Conservation (phyloP, 306 rosid genomes). For the Lathyrus oleraceus region DNA sequence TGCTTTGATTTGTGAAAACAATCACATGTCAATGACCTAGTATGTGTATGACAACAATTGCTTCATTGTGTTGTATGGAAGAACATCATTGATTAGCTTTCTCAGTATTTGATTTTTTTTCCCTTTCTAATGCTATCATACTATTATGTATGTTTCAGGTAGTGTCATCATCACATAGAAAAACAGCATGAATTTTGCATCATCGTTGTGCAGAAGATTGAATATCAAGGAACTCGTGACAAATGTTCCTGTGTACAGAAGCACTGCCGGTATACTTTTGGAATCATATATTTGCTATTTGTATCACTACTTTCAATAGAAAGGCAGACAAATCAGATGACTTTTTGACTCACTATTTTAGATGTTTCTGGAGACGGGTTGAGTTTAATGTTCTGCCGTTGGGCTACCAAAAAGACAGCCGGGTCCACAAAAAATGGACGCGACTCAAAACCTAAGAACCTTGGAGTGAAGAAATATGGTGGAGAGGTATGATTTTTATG, state of each 20-base stretch:
- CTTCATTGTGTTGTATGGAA: not conserved
- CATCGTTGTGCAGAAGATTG: constrained; percentile 65
- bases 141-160: constrained; percentile 32
- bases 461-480: constrained; percentile 91
- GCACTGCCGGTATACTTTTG: constrained; percentile 54
- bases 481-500: constrained; percentile 72
- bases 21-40: not conserved
- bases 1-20: not conserved
- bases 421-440: constrained; percentile 95
- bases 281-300: constrained; percentile 17
- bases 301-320: not conserved
- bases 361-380: constrained; percentile 76
- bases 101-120: not conserved
- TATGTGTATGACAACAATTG: not conserved
- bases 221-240: constrained; percentile 62
- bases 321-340: constrained; percentile 29
- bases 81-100: not conserved
- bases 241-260: constrained; percentile 59
- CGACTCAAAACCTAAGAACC: constrained; percentile 87
- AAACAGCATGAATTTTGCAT: constrained; percentile 54
- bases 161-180: constrained; percentile 12
- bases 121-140: not conserved
- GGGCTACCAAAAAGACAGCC: constrained; percentile 87
- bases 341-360: constrained; percentile 30
- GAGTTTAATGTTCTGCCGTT: constrained; percentile 71